Evolutionary conservation across 257 asterid genomes (phyloP).

Genomic region (Lantana camara): DNA sequence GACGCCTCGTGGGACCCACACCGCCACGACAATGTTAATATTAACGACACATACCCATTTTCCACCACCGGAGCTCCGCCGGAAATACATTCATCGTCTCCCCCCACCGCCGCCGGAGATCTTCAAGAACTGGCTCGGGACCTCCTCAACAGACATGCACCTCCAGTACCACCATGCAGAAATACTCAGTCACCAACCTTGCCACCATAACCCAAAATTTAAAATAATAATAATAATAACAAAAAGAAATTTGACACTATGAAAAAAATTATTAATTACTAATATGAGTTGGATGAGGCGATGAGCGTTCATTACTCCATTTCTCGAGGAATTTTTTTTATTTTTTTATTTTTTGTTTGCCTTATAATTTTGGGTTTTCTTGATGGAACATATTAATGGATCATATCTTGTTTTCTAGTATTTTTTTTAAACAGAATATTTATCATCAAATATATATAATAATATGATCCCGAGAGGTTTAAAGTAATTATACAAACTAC

Average conservation of each 20-base stretch:
- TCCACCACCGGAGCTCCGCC: conserved; percentile 20
- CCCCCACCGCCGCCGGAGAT: conserved; percentile 37
- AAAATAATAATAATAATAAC: conserved; percentile 4
- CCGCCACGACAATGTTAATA: conserved; percentile 34
- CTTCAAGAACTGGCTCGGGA: conserved; percentile 71
- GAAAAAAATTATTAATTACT: no score
- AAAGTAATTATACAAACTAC: no score
- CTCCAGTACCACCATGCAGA: conserved; percentile 47
- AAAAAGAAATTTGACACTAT: background rate
- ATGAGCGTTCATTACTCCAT: no score
- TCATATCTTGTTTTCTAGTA: no score
- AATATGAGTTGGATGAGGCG: no score
- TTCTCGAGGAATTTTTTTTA: no score
- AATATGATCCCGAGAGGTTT: no score
- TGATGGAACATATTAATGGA: no score
- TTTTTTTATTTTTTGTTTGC: no score
- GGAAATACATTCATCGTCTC: conserved; percentile 27
- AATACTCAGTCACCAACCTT: conserved; percentile 38
- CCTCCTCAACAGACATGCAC: conserved; percentile 52
- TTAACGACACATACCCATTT: conserved; percentile 33
- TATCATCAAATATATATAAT: no score
- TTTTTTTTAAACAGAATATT: no score
- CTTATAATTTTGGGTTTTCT: no score
- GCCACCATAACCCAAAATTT: conserved; percentile 47
- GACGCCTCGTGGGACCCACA: conserved; percentile 53